phyloP scores from a whole-genome alignment of 257 asterid species.

The Solanum tarijense region DNA sequence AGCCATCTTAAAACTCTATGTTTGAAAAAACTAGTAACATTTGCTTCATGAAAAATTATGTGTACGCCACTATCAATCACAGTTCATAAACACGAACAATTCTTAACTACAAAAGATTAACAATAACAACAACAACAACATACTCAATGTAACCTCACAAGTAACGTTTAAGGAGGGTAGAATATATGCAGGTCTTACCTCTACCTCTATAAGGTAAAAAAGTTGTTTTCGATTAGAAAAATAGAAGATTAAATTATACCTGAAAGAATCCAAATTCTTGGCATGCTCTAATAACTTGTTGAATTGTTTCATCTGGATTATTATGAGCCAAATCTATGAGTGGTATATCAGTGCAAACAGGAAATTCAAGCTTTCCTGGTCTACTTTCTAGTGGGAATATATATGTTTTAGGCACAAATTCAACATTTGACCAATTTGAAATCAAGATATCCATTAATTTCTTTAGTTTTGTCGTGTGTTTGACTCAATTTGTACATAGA shows the following conservation, averaged over 20 bases:
- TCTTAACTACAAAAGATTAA: not conserved
- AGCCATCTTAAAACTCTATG: not conserved
- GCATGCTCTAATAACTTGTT: constrained; percentile 33
- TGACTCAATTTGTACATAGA: not conserved
- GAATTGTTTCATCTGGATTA: constrained; percentile 4
- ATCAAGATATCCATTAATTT: not conserved
- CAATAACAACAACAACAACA: too few relatives aligned
- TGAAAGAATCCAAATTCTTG: constrained; percentile 43
- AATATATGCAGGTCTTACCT: not conserved
- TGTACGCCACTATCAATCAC: not conserved
- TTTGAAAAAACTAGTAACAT: not conserved
- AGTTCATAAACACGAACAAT: not conserved
- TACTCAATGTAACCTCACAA: not conserved
- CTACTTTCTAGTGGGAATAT: constrained; percentile 12
- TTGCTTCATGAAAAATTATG: not conserved
- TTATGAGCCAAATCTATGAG: constrained; percentile 9
- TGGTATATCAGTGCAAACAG: constrained; percentile 3
- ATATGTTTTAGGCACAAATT: constrained; percentile 9
- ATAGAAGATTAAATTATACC: constrained; percentile 6
- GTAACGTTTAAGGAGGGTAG: accelerated
- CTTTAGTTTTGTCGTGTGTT: not conserved
- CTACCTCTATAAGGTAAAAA: not conserved
- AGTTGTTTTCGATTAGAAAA: not conserved
- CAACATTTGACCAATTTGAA: not conserved
- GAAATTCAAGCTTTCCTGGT: constrained; percentile 4